Base-by-base conservation (phyloP, 257 asterid species). In the Solanum ahanhuiri region DNA sequence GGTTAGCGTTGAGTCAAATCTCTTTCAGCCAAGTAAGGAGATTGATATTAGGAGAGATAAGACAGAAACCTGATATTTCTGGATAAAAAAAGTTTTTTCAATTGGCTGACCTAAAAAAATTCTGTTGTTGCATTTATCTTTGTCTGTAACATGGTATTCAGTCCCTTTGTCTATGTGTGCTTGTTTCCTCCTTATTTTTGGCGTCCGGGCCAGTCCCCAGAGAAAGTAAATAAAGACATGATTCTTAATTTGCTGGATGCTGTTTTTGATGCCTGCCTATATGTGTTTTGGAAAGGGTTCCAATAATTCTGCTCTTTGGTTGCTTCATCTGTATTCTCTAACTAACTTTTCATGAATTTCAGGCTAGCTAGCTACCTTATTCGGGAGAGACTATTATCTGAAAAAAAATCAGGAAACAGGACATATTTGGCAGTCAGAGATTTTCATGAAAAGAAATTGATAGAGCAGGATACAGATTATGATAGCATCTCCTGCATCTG, bases 401-500 rank as follows among this genome's bases (percentile, higher is more conserved):
- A 89, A 91, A 54, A 92, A 92, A 92, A 92, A 72, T 85, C 39
- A 71, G 93, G 54, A 92, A 92, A 89, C 94, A 95, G 7, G 95
- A 93, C 89, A 88, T 89, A 39, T 92, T 96, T 90, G 89, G 34
- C 94, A 83, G 86, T 87, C 93, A 28, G 95, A 91, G 91, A 48
- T 91, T 41, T 41, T 41, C 48, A 41, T 41, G 48, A 73, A 89
- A 86, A 85, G 95, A 92, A 23, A 30, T 81, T 3, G 95, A 91
- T 88, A 85, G 64, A 81, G 87, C 83, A 85, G 72, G 63, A 75
- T 87, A 67, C 89, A 8, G 94, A 91, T 73, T 66, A 18, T 5
- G 94, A 93, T 1, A 86, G 86, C 87, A 37, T 86, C 15, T 93
- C 98, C 95, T 96, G 98, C 96, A 96, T 96, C 87, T 96, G 99